phyloP scores from a whole-genome alignment of 257 asterid genomes.

The Solanum peruvianum region DNA sequence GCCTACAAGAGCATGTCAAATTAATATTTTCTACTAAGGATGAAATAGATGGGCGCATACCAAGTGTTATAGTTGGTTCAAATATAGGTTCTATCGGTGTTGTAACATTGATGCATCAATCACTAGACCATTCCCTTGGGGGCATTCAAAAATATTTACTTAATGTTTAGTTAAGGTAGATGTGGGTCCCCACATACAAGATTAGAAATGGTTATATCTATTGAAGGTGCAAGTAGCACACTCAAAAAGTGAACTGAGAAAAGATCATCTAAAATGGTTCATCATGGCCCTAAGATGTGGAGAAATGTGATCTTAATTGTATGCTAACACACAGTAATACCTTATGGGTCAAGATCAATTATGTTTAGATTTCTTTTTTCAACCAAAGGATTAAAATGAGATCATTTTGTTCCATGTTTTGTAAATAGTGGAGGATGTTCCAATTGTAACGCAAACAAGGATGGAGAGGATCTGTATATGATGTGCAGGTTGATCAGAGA shows the following conservation, averaged over 20 bases:
- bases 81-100: neutral
- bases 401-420: neutral
- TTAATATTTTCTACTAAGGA: neutral
- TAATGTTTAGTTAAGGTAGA: neutral
- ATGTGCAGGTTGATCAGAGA: neutral
- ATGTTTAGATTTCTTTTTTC: neutral
- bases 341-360: neutral
- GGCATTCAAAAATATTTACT: neutral
- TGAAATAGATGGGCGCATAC: neutral
- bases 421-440: neutral
- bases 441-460: neutral
- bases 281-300: neutral
- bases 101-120: neutral
- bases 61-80: neutral
- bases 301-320: neutral
- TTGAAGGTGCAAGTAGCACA: neutral
- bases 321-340: neutral
- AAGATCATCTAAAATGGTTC: neutral
- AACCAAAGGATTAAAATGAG: neutral
- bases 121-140: neutral
- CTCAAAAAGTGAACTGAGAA: neutral
- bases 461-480: neutral
- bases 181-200: neutral
- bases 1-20: neutral
- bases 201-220: neutral